These are phyloP conservation scores for Clohesyomyces aquaticus DNA, from an alignment of 495 filamentous ascomycete species.

Conservation along the genomic window DNA sequence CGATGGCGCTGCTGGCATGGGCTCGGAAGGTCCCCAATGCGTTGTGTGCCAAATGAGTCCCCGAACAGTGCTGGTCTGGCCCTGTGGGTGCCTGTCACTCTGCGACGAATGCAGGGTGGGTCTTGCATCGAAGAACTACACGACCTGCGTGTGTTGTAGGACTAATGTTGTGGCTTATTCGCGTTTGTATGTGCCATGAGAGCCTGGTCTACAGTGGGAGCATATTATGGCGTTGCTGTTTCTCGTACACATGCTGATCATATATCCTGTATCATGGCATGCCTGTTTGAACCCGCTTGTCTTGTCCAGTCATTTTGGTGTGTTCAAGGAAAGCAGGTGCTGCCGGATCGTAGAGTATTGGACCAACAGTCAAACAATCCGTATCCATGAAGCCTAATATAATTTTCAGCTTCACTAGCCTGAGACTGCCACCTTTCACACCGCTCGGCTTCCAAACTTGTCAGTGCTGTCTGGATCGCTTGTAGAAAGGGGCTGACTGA, in stretches of 20 bases:
- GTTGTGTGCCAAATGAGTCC: slow-evolving; percentile 91
- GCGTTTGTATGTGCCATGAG: slow-evolving; percentile 83
- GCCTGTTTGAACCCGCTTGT: too few species aligned
- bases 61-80: slow-evolving; percentile 92
- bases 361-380: too few species aligned
- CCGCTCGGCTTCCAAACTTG: too few species aligned
- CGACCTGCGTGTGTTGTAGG: slow-evolving; percentile 91
- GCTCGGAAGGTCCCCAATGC: slow-evolving; percentile 78
- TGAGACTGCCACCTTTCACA: too few species aligned
- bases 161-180: slow-evolving; percentile 84
- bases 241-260: slow-evolving; percentile 5
- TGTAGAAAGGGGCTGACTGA: too few species aligned
- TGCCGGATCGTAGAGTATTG: too few species aligned
- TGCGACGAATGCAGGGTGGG: slow-evolving; percentile 95
- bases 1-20: slow-evolving; percentile 70
- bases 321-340: too few species aligned
- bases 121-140: slow-evolving; percentile 94
- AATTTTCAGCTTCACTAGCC: too few species aligned
- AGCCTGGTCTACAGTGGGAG: background rate
- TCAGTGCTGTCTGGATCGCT: too few species aligned
- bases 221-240: background rate
- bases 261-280: too few species aligned
- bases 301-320: too few species aligned
- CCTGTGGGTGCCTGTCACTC: slow-evolving; percentile 88
- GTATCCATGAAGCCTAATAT: too few species aligned